Evolutionary conservation across 2,329 filamentous ascomycete genomes (phyloP), one percentile per base, ranked within the genome.

Genomic region (Colletotrichum zoysiae): DNA sequence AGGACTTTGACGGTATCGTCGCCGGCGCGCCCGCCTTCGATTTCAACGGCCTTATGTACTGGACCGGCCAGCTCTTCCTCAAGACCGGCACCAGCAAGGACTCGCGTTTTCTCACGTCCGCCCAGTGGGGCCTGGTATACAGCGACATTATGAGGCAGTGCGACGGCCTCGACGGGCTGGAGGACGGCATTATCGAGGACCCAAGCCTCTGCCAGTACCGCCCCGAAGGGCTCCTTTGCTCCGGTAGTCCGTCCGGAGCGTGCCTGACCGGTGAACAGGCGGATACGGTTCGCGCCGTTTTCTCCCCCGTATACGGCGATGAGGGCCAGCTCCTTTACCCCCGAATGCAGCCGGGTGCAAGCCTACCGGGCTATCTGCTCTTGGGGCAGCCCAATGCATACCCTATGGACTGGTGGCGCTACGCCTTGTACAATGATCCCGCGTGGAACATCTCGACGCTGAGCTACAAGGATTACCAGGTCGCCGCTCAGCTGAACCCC

Each of bases 1-100:
- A 82, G 57, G 82, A 84, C 74, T 90, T 90, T 63, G 87, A 90
- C 73, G 88, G 88, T n/a, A 82, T 87, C 16, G 76, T 90, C 2
- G 84, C 87, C 16, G 87, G 87, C 7, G 78, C 79, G 0, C 77
- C 84, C 38, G 86, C 86, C 0, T 63, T 71, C 3, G 65, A 71
- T 16, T 14, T 71, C 20, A 38, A 53, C 3, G 50, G 42, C 2
- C 42, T 71, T 23, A 58, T 63, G 68, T 71, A 68, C 51, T 90
- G n/a, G 82, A 73, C 62, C 0, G 82, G 78, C 26, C 79, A 82
- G 2, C 75, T 82, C 1, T 78, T 82, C 55, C 81, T 85, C 71
- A 85, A 88, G 48, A 77, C 83, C 0, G 69, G 80, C 7, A 85
- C 74, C 76, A 74, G 82, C 30, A 83, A 86, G 74, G 74, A 89